Evolutionary conservation across 192 early-diverging fungal genomes (phyloP), one percentile per base, ranked within the genome.

Genomic region (Lobosporangium transversale): DNA sequence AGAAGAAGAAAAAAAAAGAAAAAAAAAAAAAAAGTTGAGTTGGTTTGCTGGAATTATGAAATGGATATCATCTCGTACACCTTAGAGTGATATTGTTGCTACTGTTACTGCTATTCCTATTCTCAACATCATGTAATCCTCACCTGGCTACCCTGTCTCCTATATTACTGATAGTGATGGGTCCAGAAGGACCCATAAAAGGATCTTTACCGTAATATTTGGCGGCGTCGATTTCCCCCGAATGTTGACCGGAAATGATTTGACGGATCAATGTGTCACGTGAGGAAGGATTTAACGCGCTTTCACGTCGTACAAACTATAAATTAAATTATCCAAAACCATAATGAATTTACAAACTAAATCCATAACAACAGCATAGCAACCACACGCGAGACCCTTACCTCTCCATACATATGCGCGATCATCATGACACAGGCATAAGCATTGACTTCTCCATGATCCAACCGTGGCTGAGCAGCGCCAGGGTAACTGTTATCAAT

Each of bases 371-470:
- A 50, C 42, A 1, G 23, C 8, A 9, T 11, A 20, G 14, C 20
- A 26, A 10, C 17, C 33, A 58, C 17, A 18, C 18, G 7, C 0
- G 5, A 66, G 20, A 30, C 29, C 0, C 71, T 36, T 50, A 76
- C 68, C 17, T 68, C 26, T 26, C 62, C 58, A 40, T 80, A 85
- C 1, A 58, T 69, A 18, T 79, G 33, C 3, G 83, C 83, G 44
- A 85, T 60, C 48, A 82, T 70, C 68, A 75, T 80, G 52, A 80
- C 79, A 31, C 80, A 85, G 1, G 80, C 74, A 47, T 85, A 85
- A 0, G 80, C 83, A 30, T 80, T 65, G 33, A 66, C 79, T 62
- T 83, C 79, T 26, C 74, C 78, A 7, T 65, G 60, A 5, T 36
- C 65, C 14, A 81, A 53, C 3, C 62, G 51, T 15, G 35, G 55